Base-by-base conservation (phyloP, 441 rosid genomes). In the Hura crepitans region DNA sequence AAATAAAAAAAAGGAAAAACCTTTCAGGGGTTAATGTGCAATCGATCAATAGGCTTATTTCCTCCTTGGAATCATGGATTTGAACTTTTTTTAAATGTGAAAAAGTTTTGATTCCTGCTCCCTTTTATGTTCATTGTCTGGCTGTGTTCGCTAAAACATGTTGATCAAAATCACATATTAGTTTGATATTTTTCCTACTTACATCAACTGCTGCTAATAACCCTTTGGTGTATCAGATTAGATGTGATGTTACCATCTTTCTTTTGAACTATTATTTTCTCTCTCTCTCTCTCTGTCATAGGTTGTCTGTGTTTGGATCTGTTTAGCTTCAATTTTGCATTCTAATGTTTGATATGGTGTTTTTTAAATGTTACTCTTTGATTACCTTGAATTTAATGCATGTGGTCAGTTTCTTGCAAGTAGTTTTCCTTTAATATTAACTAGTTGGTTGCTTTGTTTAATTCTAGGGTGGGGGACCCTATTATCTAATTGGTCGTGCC, bases 401-500 rank as follows among this genome's bases (percentile, higher is more conserved):
- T 51, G 22, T 18, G 30, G 42, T 55, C 70, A 72, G 33, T 33
- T 45, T 65, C 9, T 20, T 30, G 31, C 35, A 3, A 17, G 50
- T 27, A n/a, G 28, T 30, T 31, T 53, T 71, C 14, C 13, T 18
- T 51, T 42, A 15, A 14, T 30, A 1, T 63, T 28, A 46, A 42
- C 45, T 53, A 39, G 28, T 45, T 71, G 3, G 33, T 75, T 62
- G 50, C 31, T 70, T 28, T 65, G 20, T 71, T 73, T 77, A 45
- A 79, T 78, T 74, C 46, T 66, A 89, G 96, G 96, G 99, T 79
- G 99, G 99, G 51, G 99, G 99, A 45, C 99, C 99, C 58, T 96
- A 96, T 81, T 96, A 96, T 81, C 97, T 96, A 79, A 96, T 96
- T 80, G 99, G 98, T 65, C 99, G 99, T 63, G 98, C 99, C 67